phyloP scores from a whole-genome alignment of 2,329 filamentous ascomycete genomes.

The Aspergillus sp. region DNA sequence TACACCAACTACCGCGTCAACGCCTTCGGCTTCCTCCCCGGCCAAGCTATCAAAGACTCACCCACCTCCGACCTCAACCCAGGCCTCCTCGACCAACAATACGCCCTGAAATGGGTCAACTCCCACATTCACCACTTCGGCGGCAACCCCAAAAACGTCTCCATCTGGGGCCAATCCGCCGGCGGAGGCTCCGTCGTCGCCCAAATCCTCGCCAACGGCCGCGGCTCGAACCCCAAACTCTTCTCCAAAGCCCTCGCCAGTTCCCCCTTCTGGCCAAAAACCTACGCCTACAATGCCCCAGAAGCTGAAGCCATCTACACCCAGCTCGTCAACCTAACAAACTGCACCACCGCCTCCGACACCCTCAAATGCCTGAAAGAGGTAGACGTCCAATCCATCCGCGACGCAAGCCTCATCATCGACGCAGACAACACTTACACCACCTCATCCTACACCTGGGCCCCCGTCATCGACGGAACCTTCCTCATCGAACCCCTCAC shows the following conservation, averaged over 20 bases:
- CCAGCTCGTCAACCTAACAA: constrained; percentile 49
- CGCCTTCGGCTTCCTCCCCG: constrained; percentile 59
- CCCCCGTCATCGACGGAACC: constrained; percentile 59
- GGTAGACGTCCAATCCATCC: constrained; percentile 55
- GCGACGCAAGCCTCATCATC: constrained; percentile 55
- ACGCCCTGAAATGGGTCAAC: constrained; percentile 57
- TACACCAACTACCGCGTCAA: constrained; percentile 60
- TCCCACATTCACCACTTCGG: constrained; percentile 57
- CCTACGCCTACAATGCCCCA: constrained; percentile 54
- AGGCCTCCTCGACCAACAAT: constrained; percentile 56
- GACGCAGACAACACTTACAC: constrained; percentile 55
- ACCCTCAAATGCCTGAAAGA: constrained; percentile 59
- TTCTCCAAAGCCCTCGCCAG: constrained; percentile 56
- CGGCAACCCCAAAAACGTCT: constrained; percentile 55
- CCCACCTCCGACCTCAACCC: constrained; percentile 53
- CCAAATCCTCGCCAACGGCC: constrained; percentile 51
- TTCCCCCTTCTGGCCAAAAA: constrained; percentile 63
- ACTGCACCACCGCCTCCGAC: constrained; percentile 48
- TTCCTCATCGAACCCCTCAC: constrained; percentile 56
- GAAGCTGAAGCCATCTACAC: constrained; percentile 57
- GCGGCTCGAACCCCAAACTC: constrained; percentile 45
- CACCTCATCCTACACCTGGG: constrained; percentile 61
- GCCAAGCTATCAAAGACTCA: constrained; percentile 50
- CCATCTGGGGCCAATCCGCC: constrained; percentile 59
- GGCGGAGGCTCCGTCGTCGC: constrained; percentile 50